Evolutionary conservation across 2,329 filamentous ascomycete species (phyloP), one percentile per base, ranked within the genome.

Genomic region (Exophiala aquamarina): DNA sequence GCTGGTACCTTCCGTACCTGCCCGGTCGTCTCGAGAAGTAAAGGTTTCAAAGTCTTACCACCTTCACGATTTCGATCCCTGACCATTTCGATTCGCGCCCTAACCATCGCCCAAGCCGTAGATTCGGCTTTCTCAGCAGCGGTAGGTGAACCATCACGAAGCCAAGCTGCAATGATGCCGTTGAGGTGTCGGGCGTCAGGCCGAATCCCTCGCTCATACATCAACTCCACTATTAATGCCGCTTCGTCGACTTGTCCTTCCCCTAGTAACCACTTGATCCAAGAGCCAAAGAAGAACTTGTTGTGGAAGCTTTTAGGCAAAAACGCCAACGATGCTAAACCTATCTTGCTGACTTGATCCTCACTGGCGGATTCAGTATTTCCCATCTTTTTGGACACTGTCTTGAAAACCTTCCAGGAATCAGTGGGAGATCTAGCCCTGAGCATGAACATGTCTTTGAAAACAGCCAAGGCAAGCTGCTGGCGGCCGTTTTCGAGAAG

Each of bases 391-490:
- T 54, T 52, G 20, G 61, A 41, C 11, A 55, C 31, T 9, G 42
- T 40, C 35, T 50, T 31, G 51, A 73, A 76, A n/a, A 74, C 59
- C n/a, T 64, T 61, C 3, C 66, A 67, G 18, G 68, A 73, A 41
- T 73, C 68, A n/a, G 69, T 62, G n/a, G 65, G 61, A 8, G 67
- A 66, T 36, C 69, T 68, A 47, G 68, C 63, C 6, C 78, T 77
- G 3, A 79, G 78, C 47, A 82, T 80, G 82, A 95, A 90, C 89
- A 95, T 94, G 64, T 95, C 89, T 57, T 86, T 87, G 65, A 95
- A 95, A 0, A 89, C 81, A 43, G 82, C 80, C 44, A 92, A 75
- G 1, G 87, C 88, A 50, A 83, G 76, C 50, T 86, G 78, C 4
- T 81, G 74, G 49, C 83, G 75, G 43, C 82, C 79, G 5, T 81